Percentiles rank a stretch among this genome's conserved stretches.
Conservation (phyloP, 768 basidiomycete species). For the Pisolithus marmoratus region DNA sequence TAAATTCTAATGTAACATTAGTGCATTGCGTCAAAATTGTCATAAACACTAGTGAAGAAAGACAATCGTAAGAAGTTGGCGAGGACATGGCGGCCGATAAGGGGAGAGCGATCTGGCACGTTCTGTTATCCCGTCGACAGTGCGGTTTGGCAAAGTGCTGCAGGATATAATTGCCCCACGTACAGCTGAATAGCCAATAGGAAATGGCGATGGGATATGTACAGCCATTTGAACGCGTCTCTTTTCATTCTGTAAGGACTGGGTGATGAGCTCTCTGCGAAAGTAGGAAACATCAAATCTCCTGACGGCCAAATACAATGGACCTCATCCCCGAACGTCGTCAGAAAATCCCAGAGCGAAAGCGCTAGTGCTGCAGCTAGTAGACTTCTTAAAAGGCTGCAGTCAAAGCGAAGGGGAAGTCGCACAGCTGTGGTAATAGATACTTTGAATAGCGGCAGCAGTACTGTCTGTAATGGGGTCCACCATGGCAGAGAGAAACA, state of each 20-base stretch:
- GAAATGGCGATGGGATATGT: neutral
- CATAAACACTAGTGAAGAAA: neutral
- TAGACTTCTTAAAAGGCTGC: too few species aligned
- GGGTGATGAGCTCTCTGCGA: neutral
- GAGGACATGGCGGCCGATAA: neutral
- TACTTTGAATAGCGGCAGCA: neutral
- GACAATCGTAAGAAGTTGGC: neutral
- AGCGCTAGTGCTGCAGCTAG: constrained; percentile 5
- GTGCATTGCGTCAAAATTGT: neutral
- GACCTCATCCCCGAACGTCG: constrained; percentile 15
- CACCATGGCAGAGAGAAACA: too few species aligned
- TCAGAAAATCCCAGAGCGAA: neutral
- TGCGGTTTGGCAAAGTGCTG: too few species aligned
- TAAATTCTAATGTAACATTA: neutral
- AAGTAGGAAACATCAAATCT: neutral
- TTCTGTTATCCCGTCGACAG: neutral
- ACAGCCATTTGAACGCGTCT: neutral
- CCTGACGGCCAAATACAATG: constrained; percentile 13
- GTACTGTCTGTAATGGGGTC: too few species aligned
- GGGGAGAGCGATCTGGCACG: neutral
- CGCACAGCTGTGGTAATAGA: neutral
- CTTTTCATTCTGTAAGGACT: neutral
- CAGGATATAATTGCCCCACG: too few species aligned
- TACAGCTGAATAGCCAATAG: too few species aligned
- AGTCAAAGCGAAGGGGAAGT: too few species aligned